Evolutionary conservation across 352 stramenopile species (phyloP), one percentile per base, ranked within the genome.

Genomic region (Pythium vanterpoolii): DNA sequence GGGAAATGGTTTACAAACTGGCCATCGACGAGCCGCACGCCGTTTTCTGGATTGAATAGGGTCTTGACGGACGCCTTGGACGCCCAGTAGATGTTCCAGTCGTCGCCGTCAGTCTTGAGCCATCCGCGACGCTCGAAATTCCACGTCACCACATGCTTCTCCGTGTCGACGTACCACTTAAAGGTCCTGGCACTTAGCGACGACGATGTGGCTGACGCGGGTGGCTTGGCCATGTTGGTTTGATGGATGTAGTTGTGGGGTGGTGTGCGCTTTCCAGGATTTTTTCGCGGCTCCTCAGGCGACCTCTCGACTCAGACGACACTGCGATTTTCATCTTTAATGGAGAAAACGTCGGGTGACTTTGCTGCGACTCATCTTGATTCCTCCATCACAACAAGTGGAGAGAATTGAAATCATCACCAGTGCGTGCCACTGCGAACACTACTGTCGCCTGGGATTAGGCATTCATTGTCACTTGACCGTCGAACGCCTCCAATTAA

Each of bases 51-150:
- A 58, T 96, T 96, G 66, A 97, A 96, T 31, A 97, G 76, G 46
- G 61, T 81, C 69, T 93, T 96, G 61, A 97, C 89, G 26, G 72
- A 93, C 18, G 73, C 70, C 48, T 97, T 95, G 63, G 76, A 96
- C 40, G 90, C 91, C 91, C 91, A 97, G 73, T 96, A 97, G 56
- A 97, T 79, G 68, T 98, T 96, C 91, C 91, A 97, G 77, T 97
- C 91, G 52, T 95, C 83, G 5, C 75, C 77, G 24, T 93, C 82
- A 0, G 87, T 90, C 30, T 87, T 89, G 45, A 74, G 65, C 87
- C 88, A 96, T 36, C 88, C 86, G 34, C 88, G 80, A 42, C 87
- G 79, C 68, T 90, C 83, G 59, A 89, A 90, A 60, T 89, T 92
- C 79, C 79, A 92, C 53, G 85, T 75, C 1, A 92, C 79, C 21